Evolutionary conservation across 768 basidiomycete genomes (phyloP), one percentile per base, ranked within the genome.

Genomic region (Lactifluus subvellereus): DNA sequence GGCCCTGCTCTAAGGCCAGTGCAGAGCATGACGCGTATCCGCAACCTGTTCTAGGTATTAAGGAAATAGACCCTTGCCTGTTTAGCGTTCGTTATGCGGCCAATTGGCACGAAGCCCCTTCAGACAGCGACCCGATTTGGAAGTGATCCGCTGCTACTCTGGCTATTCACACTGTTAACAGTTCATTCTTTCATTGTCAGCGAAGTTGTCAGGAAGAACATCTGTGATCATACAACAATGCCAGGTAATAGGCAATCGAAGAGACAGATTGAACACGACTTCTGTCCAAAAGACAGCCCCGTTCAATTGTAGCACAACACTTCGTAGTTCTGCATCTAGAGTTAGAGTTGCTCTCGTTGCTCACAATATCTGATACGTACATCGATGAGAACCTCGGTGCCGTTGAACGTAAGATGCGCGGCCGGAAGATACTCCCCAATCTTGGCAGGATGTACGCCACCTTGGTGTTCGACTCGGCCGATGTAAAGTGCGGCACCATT

Each of bases 391-490:
- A 82, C 78, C 76, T 88, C 85, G 6, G 69, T 75, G 20, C 76
- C 72, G 53, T 74, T 79, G 59, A 80, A 82, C 3, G 86, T 77
- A 54, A 89, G 82, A 65, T 38, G 72, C 76, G 65, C 67, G 77
- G 82, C 84, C 58, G 84, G 80, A 52, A 80, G 73, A 45, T 77
- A 77, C 68, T 78, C 77, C 67, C 82, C 80, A 35, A 78, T 78
- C 72, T 89, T 89, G n/a, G 87, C 88, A 6, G 87, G 85, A 69
- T 84, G 79, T 35, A 79, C 76, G 9, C 77, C 79, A 22, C 74
- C 76, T 13, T 82, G 74, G 74, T 85, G 70, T 11, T 77, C 74
- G 3, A 85, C 88, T 68, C 83, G 79, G 6, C 81, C 84, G 60
- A 91, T 76, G 71, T 81, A 89, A 18, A 88, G 75, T 8, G 76